These are phyloP conservation scores for Mycena floridula DNA, from an alignment of 768 basidiomycete species.

Conservation along the genomic window DNA sequence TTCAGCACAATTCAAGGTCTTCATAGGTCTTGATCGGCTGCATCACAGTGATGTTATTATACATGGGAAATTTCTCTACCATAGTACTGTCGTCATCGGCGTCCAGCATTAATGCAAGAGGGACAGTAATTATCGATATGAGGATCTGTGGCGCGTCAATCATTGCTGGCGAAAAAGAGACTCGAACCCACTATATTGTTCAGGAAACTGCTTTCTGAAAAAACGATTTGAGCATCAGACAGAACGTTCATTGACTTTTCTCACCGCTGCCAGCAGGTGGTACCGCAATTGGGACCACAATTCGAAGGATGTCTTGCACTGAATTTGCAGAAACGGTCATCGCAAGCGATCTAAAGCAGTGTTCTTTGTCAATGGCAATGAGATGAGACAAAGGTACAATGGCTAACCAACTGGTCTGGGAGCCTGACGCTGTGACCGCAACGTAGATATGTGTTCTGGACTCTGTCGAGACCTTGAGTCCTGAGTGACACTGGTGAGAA, in stretches of 20 bases:
- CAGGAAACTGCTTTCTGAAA: conserved; percentile 61
- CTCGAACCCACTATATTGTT: conserved; percentile 53
- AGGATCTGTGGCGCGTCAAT: conserved; percentile 20
- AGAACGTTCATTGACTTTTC: too few relatives aligned
- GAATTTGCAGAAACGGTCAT: conserved; percentile 63
- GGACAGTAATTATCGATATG: conserved; percentile 30
- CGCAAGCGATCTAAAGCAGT: conserved; percentile 34
- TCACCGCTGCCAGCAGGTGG: conserved; percentile 76
- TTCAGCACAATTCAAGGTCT: background rate
- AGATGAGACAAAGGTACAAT: conserved; percentile 7
- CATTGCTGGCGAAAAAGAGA: conserved; percentile 6
- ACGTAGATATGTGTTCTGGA: conserved; percentile 52
- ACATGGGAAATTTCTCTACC: background rate
- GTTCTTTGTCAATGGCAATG: conserved; percentile 57
- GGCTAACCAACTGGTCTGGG: conserved; percentile 6
- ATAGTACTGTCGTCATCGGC: background rate
- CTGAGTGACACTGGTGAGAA: conserved; percentile 1
- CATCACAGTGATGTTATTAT: conserved; percentile 1
- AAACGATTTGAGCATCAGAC: too few relatives aligned
- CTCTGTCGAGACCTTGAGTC: conserved; percentile 33
- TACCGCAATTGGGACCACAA: conserved; percentile 53
- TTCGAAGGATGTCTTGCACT: conserved; percentile 54
- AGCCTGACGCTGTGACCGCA: conserved; percentile 37
- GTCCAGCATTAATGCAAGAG: conserved; percentile 7
- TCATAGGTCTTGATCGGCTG: background rate